Evolutionary conservation across 225 moss, liverwort and hornwort genomes (phyloP).

Genomic region (Anthoceros angustus): DNA sequence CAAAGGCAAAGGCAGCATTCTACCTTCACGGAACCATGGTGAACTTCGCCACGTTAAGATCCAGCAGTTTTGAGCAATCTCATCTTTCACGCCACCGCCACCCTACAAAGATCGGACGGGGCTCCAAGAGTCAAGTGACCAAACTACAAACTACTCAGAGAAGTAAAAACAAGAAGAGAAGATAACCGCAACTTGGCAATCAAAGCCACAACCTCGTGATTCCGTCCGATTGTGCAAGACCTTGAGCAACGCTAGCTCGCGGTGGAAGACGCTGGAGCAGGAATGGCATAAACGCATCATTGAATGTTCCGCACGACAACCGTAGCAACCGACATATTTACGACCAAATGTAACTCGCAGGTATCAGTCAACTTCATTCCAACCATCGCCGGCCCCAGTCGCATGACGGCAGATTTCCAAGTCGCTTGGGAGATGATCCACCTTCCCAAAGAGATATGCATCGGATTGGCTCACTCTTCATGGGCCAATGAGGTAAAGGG

Average conservation of each 20-base stretch:
- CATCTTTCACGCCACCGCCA: conserved; percentile 50
- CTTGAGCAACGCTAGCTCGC: conserved; percentile 46
- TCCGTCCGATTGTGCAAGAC: conserved; percentile 33
- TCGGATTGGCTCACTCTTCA: conserved; percentile 74
- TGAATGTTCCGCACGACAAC: conserved; percentile 68
- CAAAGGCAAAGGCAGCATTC: background rate
- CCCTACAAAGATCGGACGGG: background rate
- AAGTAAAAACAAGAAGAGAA: background rate
- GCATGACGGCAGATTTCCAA: conserved; percentile 1
- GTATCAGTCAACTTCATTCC: background rate
- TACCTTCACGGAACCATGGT: conserved; percentile 92
- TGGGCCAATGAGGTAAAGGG: conserved; percentile 61
- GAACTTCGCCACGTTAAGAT: conserved; percentile 51
- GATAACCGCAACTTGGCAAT: conserved; percentile 61
- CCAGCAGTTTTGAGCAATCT: conserved; percentile 75
- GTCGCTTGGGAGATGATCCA: conserved; percentile 6
- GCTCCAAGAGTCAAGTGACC: background rate
- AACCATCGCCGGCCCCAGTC: too few species aligned
- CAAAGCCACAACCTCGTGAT: conserved; percentile 26
- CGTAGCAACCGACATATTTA: conserved; percentile 73
- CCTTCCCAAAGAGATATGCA: conserved; percentile 87
- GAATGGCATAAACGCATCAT: conserved; percentile 82
- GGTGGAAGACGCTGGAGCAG: conserved; percentile 42
- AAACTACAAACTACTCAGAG: background rate
- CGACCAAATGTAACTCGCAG: conserved; percentile 39